Evolutionary conservation across 1,139 yeast genomes (phyloP), one percentile per base, ranked within the genome.

Genomic region (Candida sanyaensis): DNA sequence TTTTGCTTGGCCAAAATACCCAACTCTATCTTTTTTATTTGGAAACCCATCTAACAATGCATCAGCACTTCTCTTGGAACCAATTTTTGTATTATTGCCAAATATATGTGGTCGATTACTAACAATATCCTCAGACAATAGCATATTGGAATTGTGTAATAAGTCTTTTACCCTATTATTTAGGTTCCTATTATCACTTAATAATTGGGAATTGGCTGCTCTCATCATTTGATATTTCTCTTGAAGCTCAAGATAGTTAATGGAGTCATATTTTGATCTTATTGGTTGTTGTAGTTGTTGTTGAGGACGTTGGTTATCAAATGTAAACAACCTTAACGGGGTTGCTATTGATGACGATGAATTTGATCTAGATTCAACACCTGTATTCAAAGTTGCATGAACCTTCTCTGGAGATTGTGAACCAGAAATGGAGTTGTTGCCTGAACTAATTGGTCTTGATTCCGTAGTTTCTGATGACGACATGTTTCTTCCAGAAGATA

Each of bases 121-220:
- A 5, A 11, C 10, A 5, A 6, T 17, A 5, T 13, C 7, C n/a
- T 21, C 23, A 13, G 41, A 26, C 5, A 46, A 43, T 8, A 46
- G 37, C 21, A 34, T 30, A 21, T 44, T 36, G 1, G 41, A 29
- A 24, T 45, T 44, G 17, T 40, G 46, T 21, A 45, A 28, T 42
- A 46, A 27, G 28, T 50, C 52, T 30, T 47, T 46, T 36, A 51
- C 38, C 38, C 45, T 43, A 6, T 28, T 29, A 12, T 43, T 49
- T 37, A 51, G 45, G n/a, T 27, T 41, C 27, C 50, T 36, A 36
- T 51, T 51, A n/a, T 49, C 48, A n/a, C 41, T 45, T 28, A 51
- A 32, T 42, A 51, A 51, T 27, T 45, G 54, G 9, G 43, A 29
- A 41, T 51, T 51, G 8, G 50, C 52, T 9, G 52, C 52, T 33